These are phyloP conservation scores for Curvularia verruculosa DNA, from an alignment of 2,329 filamentous ascomycete species.

Conservation along the genomic window DNA sequence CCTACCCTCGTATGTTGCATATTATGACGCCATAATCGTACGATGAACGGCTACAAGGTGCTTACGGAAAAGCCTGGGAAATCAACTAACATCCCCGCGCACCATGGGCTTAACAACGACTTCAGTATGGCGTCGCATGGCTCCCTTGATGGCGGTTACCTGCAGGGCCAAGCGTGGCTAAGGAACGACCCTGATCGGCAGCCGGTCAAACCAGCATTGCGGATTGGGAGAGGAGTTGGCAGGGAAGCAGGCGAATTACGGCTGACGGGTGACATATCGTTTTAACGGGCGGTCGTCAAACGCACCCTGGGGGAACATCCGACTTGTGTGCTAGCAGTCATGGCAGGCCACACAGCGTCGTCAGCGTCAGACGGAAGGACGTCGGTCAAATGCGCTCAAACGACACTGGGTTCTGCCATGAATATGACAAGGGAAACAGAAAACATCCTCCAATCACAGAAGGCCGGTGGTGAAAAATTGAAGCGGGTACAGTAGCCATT, in stretches of 20 bases:
- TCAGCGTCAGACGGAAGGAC: conserved; percentile 7
- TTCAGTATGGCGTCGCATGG: background rate
- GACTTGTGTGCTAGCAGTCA: background rate
- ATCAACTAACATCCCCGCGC: background rate
- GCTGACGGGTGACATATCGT: background rate
- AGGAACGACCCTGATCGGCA: conserved; percentile 8
- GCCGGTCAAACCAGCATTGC: background rate
- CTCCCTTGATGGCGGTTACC: conserved; percentile 5
- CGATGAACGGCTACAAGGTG: background rate
- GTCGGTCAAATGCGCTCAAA: background rate
- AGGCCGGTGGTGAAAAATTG: background rate
- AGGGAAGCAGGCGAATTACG: background rate
- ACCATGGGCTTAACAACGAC: background rate
- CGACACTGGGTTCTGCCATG: background rate
- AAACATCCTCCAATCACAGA: background rate
- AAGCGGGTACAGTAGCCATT: background rate
- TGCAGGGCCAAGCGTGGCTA: conserved; percentile 6
- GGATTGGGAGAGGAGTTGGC: background rate
- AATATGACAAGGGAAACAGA: background rate
- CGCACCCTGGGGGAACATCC: background rate
- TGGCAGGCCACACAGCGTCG: background rate
- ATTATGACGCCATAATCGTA: conserved; percentile 5
- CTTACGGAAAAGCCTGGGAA: background rate
- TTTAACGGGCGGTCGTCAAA: background rate
- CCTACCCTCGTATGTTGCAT: background rate